Evolutionary conservation across 495 filamentous ascomycete genomes (phyloP).

Genomic region (Penicillium lividum): DNA sequence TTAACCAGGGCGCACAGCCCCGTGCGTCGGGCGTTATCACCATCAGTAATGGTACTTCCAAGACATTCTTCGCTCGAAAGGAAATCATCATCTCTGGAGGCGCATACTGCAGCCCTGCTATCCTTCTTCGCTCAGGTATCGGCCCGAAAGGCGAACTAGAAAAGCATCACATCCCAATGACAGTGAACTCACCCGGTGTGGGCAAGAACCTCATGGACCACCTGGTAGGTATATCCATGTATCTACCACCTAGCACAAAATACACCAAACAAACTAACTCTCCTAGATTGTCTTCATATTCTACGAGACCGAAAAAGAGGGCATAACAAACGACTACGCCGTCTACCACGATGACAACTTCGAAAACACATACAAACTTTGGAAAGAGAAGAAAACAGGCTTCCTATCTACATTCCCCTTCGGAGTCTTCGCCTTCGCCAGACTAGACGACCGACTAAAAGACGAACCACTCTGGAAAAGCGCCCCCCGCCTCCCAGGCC

Average conservation of each 20-base stretch:
- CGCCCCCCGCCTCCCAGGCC: slow-evolving; percentile 40
- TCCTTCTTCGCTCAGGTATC: slow-evolving; percentile 57
- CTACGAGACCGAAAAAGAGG: slow-evolving; percentile 48
- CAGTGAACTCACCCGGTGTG: slow-evolving; percentile 53
- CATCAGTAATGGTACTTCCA: slow-evolving; percentile 29
- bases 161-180: slow-evolving; percentile 47
- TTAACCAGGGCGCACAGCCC: slow-evolving; percentile 19
- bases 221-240: slow-evolving; percentile 26
- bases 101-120: slow-evolving; percentile 57
- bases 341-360: slow-evolving; percentile 43
- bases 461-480: slow-evolving; percentile 44
- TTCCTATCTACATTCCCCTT: slow-evolving; percentile 55
- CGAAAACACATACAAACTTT: slow-evolving; percentile 43
- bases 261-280: not conserved
- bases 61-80: slow-evolving; percentile 31
- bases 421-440: slow-evolving; percentile 54
- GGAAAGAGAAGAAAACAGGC: slow-evolving; percentile 51
- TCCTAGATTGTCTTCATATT: slow-evolving; percentile 38
- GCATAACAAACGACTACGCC: slow-evolving; percentile 43
- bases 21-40: slow-evolving; percentile 33
- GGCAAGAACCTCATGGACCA: slow-evolving; percentile 59
- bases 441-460: slow-evolving; percentile 50
- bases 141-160: slow-evolving; percentile 50
- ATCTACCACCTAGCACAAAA: not conserved
- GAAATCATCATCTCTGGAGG: slow-evolving; percentile 58